Base-by-base conservation (phyloP, 2,329 filamentous ascomycete species). In the Pyrenochaeta sp. region DNA sequence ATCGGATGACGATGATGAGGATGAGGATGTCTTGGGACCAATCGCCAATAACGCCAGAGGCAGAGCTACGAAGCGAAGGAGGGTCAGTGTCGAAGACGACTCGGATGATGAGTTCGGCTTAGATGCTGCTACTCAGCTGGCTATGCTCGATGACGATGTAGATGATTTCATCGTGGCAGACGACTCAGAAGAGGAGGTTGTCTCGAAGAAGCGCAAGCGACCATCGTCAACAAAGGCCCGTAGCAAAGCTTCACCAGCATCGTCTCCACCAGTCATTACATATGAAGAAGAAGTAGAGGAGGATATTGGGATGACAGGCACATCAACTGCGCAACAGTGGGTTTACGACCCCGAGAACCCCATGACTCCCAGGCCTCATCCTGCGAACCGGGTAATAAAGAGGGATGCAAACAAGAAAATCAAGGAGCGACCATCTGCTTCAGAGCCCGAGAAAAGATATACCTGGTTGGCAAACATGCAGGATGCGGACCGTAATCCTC, bases 101-200 rank as follows among this genome's bases (percentile, higher is more conserved):
- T 80, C 79, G 11, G 86, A 88, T 20, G 91, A 92, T 30, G 86
- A 87, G 21, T 92, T 90, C 67, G 80, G 86, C 27, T 80, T 84
- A 3, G 83, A 83, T 54, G 77, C 66, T n/a, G 81, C 81, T 1
- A 84, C 83, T 31, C 85, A 85, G 12, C 83, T 81, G 39, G 83
- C 83, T 32, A 75, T 81, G 71, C 63, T 74, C 54, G 82, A 85
- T 39, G 83, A 87, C n/a, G 91, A 95, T 48, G 86, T 96, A 79
- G 91, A 89, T 56, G 90, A 97, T 72, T 98, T 98, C 67, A 82
- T 98, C 20, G 92, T 90, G 4, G 87, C 90, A 0, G 93, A 97
- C 66, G 91, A 96, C 36, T 94, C 91, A 0, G 92, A 96, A 42
- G 90, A 87, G 15, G 83, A 85, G 69, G 82, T 57, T 61, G 75